Percentiles rank a stretch among this genome's conserved stretches.
Conservation (phyloP, 768 basidiomycete genomes). For the Neoboletus brunneissimus region DNA sequence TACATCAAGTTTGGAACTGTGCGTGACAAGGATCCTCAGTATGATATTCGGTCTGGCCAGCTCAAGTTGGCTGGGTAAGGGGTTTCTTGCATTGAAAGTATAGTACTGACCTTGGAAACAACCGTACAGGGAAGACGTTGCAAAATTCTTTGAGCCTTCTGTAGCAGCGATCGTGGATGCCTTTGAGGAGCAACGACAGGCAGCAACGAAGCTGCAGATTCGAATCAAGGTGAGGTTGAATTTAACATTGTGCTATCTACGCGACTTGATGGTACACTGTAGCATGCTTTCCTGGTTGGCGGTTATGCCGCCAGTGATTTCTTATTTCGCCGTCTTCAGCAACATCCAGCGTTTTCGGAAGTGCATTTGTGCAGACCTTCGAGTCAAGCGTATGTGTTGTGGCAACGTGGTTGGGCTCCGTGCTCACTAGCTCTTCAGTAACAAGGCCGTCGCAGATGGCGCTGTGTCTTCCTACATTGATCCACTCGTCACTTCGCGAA, state of each 20-base stretch:
- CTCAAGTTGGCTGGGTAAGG: conserved; percentile 38
- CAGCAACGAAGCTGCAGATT: conserved; percentile 22
- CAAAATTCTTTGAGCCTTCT: conserved; percentile 42
- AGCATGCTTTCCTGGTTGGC: conserved; percentile 48
- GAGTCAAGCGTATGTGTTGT: conserved; percentile 41
- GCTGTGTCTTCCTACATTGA: conserved; percentile 40
- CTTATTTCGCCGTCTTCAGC: conserved; percentile 42
- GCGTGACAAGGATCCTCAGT: conserved; percentile 33
- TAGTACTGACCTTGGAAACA: neutral
- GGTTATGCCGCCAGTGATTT: conserved; percentile 50
- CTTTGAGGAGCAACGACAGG: conserved; percentile 28
- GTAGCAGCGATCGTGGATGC: conserved; percentile 34
- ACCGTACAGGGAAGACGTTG: conserved; percentile 33
- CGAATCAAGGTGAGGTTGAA: conserved; percentile 19
- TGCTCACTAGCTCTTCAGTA: conserved; percentile 23
- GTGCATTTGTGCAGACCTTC: conserved; percentile 47
- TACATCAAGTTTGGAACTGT: conserved; percentile 39
- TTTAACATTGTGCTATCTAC: neutral
- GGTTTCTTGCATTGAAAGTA: neutral
- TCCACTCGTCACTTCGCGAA: conserved; percentile 42
- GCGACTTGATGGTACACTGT: neutral
- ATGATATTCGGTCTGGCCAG: conserved; percentile 36
- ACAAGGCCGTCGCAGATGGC: conserved; percentile 53
- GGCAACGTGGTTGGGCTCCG: too few relatives aligned
- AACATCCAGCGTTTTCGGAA: conserved; percentile 33